Evolutionary conservation across 139 green algal genomes (phyloP).

Genomic region (Edaphochlamys debaryana): DNA sequence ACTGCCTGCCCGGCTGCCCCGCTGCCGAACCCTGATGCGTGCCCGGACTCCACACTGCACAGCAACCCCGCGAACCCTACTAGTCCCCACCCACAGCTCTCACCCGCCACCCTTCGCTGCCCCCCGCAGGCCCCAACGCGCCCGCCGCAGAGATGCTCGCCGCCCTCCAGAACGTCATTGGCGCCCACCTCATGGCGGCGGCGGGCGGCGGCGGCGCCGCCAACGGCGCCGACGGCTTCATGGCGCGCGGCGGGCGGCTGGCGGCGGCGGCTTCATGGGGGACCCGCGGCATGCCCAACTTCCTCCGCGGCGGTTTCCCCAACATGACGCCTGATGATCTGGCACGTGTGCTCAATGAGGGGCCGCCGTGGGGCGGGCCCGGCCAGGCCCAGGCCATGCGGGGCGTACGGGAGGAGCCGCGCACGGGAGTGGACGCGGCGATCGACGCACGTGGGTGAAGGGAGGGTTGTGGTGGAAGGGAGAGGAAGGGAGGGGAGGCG

Average conservation of each 20-base stretch:
- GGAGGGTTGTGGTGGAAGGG: no score
- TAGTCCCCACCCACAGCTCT: no score
- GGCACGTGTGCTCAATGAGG: no score
- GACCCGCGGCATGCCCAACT: background rate
- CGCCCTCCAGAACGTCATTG: constrained; percentile 17
- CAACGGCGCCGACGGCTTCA: background rate
- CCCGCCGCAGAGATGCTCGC: background rate
- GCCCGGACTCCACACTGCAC: no score
- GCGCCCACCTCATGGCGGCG: constrained; percentile 2
- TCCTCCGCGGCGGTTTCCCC: no score
- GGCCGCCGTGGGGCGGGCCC: background rate
- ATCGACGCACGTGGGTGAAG: constrained; percentile 44
- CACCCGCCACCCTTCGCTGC: background rate
- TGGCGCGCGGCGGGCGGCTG: background rate
- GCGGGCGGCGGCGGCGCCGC: no score
- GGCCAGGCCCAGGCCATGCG: background rate
- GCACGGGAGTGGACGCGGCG: constrained; percentile 9
- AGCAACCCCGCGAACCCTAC: no score
- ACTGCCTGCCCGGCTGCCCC: no score
- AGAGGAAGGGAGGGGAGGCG: no score
- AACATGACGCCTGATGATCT: no score
- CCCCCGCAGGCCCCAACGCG: constrained; percentile 9
- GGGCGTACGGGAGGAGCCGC: constrained; percentile 29
- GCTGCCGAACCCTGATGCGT: no score
- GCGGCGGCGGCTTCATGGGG: background rate